Evolutionary conservation across 768 basidiomycete species (phyloP).

Genomic region (Tricholoma hemisulphureum): DNA sequence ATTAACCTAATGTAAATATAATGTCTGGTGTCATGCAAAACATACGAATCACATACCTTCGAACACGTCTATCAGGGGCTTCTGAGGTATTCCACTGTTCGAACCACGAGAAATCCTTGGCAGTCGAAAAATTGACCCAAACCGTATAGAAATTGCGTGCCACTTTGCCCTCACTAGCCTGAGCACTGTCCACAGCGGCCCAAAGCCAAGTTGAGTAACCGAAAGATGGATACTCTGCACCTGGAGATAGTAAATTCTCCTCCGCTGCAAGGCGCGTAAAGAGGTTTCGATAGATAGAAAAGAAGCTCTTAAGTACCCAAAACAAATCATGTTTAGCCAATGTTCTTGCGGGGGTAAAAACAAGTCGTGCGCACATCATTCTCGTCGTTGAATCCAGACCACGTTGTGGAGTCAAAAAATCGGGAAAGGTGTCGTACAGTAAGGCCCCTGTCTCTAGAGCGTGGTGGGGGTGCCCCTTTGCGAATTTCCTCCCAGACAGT

Average conservation of each 20-base stretch:
- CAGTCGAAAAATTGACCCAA: conserved; percentile 85
- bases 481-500: conserved; percentile 84
- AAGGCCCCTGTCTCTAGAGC: conserved; percentile 67
- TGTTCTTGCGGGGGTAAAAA: too few species aligned
- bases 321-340: too few species aligned
- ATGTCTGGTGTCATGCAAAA: background rate
- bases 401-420: conserved; percentile 77
- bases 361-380: conserved; percentile 48
- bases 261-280: conserved; percentile 83
- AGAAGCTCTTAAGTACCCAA: conserved; percentile 93
- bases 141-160: conserved; percentile 77
- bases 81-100: conserved; percentile 82
- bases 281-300: conserved; percentile 81
- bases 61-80: conserved; percentile 81
- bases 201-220: conserved; percentile 79
- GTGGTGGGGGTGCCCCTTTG: conserved; percentile 58
- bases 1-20: conserved; percentile 55
- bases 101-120: conserved; percentile 86
- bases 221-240: conserved; percentile 73
- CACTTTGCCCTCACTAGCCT: conserved; percentile 44
- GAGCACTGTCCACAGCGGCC: conserved; percentile 46
- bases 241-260: conserved; percentile 50
- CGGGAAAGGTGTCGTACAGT: conserved; percentile 76
- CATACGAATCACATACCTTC: conserved; percentile 49
- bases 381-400: conserved; percentile 63